A percentile compares a stretch with the other conserved stretches of the same genome.
These are phyloP conservation scores for Kwoniella dejecticola DNA, from an alignment of 768 basidiomycete genomes.

Conservation along the genomic window DNA sequence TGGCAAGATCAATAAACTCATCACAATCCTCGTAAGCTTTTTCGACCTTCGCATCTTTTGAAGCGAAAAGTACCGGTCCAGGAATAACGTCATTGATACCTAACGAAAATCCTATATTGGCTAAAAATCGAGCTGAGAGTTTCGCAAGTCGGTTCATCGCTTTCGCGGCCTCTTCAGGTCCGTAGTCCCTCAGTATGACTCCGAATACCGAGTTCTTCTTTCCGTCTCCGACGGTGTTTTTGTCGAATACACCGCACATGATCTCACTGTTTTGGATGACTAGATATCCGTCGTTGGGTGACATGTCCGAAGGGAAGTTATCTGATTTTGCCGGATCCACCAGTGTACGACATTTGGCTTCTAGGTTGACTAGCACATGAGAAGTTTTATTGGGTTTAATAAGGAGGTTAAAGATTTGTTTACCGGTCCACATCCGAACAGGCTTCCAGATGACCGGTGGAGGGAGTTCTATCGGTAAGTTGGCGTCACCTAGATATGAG, in stretches of 20 bases:
- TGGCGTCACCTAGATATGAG: conserved; percentile 88
- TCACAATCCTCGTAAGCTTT: conserved; percentile 85
- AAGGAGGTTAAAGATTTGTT: conserved; percentile 95
- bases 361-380: conserved; percentile 87
- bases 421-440: conserved; percentile 91
- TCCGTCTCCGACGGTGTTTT: conserved; percentile 93
- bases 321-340: conserved; percentile 50
- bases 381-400: conserved; percentile 89
- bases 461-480: conserved; percentile 89
- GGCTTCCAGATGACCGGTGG: conserved; percentile 95
- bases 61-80: conserved; percentile 72
- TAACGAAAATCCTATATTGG: conserved; percentile 94
- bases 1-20: conserved; percentile 82
- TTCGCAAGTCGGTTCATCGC: conserved; percentile 98
- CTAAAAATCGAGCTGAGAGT: conserved; percentile 89
- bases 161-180: conserved; percentile 85
- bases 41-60: conserved; percentile 84
- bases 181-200: conserved; percentile 95
- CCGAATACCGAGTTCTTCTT: conserved; percentile 99
- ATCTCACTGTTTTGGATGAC: conserved; percentile 97
- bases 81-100: conserved; percentile 99
- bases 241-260: conserved; percentile 99
- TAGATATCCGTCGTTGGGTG: conserved; percentile 96
- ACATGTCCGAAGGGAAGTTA: conserved; percentile 71
- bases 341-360: conserved; percentile 85